phyloP scores from a whole-genome alignment of 2,329 filamentous ascomycete genomes.

The Apiospora kogelbergensis region DNA sequence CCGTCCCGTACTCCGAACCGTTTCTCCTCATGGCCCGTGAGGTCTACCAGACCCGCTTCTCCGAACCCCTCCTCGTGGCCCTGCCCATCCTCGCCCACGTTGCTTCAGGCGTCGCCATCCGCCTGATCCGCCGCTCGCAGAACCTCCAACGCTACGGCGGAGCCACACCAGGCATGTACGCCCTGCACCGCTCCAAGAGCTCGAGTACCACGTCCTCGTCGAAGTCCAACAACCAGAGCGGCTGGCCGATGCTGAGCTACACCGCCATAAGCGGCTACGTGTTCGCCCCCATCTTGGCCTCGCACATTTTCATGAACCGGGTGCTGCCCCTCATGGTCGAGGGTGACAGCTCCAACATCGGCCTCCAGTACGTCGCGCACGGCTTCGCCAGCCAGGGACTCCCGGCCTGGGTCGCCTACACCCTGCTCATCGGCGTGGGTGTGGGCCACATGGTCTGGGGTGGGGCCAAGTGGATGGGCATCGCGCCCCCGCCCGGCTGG shows the following conservation, averaged over 20 bases:
- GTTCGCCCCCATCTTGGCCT: constrained; percentile 62
- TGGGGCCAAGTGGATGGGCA: constrained; percentile 76
- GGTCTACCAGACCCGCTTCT: constrained; percentile 81
- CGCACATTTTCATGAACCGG: constrained; percentile 76
- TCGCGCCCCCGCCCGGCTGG: constrained; percentile 57
- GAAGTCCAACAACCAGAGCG: constrained; percentile 17
- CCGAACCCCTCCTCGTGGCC: constrained; percentile 78
- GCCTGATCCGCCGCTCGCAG: constrained; percentile 71
- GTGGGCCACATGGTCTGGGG: constrained; percentile 84
- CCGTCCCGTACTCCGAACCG: constrained; percentile 73
- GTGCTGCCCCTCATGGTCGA: constrained; percentile 73
- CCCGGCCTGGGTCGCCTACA: constrained; percentile 68
- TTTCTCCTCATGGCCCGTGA: constrained; percentile 90
- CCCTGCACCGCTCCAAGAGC: constrained; percentile 33
- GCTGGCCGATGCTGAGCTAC: constrained; percentile 72
- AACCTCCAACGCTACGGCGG: constrained; percentile 76
- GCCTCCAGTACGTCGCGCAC: constrained; percentile 80
- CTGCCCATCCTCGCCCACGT: constrained; percentile 76
- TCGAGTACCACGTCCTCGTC: constrained; percentile 30
- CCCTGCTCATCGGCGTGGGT: constrained; percentile 63
- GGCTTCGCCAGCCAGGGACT: constrained; percentile 73
- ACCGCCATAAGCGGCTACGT: constrained; percentile 73
- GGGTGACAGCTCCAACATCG: constrained; percentile 83
- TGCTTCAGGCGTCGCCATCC: constrained; percentile 72
- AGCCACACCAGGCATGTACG: constrained; percentile 54